Evolutionary conservation across 2,329 filamentous ascomycete species (phyloP).

Genomic region (Phialemonium atrogriseum): DNA sequence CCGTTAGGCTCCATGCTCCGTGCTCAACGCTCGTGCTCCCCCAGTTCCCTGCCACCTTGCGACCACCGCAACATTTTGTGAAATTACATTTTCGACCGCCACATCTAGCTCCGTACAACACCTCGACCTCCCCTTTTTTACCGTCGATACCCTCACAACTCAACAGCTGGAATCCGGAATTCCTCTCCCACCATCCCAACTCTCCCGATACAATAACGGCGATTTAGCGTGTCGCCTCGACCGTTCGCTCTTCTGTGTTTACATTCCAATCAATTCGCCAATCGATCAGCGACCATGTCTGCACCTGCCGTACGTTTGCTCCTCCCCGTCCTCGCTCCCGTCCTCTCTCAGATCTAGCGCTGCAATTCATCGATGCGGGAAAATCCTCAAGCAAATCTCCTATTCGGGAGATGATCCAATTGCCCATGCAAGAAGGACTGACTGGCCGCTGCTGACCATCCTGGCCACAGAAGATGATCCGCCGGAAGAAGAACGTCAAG

Average conservation of each 20-base stretch:
- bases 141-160: slow-evolving; percentile 10
- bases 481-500: slow-evolving; percentile 99
- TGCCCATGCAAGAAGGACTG: too few relatives aligned
- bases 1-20: slow-evolving; percentile 10
- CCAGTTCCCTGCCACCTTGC: slow-evolving; percentile 3
- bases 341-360: too few relatives aligned
- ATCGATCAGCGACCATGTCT: slow-evolving; percentile 16
- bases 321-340: neutral
- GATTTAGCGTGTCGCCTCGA: too few relatives aligned
- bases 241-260: too few relatives aligned
- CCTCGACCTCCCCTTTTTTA: slow-evolving; percentile 15
- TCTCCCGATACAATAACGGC: too few relatives aligned
- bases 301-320: slow-evolving; percentile 12
- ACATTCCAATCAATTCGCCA: too few relatives aligned
- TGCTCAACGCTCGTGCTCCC: slow-evolving; percentile 7
- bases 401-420: too few relatives aligned
- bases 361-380: too few relatives aligned
- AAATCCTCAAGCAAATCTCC: too few relatives aligned
- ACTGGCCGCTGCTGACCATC: slow-evolving; percentile 20
- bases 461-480: slow-evolving; percentile 75
- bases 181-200: too few relatives aligned
- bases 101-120: slow-evolving; percentile 1
- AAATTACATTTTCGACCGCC: slow-evolving; percentile 27
- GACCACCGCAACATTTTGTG: slow-evolving; percentile 28
- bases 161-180: slow-evolving; percentile 5